Base-by-base conservation (phyloP, 768 basidiomycete species). In the Pulveroboletus sp. region DNA sequence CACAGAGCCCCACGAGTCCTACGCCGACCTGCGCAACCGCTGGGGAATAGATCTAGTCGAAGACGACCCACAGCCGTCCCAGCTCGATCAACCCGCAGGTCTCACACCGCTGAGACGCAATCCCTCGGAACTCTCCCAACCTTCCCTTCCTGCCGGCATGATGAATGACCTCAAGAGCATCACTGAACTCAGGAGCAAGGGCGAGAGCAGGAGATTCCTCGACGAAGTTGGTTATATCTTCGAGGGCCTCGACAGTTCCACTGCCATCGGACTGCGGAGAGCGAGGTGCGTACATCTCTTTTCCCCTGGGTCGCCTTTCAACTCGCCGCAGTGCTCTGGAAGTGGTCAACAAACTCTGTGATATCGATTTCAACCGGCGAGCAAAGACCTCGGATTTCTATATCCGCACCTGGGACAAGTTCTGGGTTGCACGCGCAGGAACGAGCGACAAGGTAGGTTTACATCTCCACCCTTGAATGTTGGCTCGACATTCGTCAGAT, bases 201-300 rank as follows among this genome's bases (percentile, higher is more conserved):
- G 90, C 12, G 88, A 92, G 68, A 83, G 75, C 46, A 74, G 89
- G 53, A 73, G 87, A 14, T 92, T 92, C 61, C 65, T 90, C 36
- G 90, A 93, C 52, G 89, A 91, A 59, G 78, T 90, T 3, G 90
- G 90, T 0, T 93, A 91, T 67, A 68, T 92, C 5, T 86, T 91
- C 53, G 90, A 93, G 64, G 88, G 90, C 1, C 76, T 92, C 67
- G 79, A 81, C 23, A 57, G 65, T 10, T 71, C 71, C 14, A 76
- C 74, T 14, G 73, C 76, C 10, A 58, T 82, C 39, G 74, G 77
- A 2, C 73, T 91, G 22, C 75, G 82, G 42, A 76, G 87, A 55
- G 79, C 84, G 11, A 91, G 86, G 89, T 86, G 50, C 24, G 69
- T 45, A 20, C 2, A 12, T 34, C 20, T 8, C 20, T 26, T 17